Evolutionary conservation across 495 filamentous ascomycete species (phyloP), one percentile per base, ranked within the genome.

Genomic region (Penicillium bovifimosum): DNA sequence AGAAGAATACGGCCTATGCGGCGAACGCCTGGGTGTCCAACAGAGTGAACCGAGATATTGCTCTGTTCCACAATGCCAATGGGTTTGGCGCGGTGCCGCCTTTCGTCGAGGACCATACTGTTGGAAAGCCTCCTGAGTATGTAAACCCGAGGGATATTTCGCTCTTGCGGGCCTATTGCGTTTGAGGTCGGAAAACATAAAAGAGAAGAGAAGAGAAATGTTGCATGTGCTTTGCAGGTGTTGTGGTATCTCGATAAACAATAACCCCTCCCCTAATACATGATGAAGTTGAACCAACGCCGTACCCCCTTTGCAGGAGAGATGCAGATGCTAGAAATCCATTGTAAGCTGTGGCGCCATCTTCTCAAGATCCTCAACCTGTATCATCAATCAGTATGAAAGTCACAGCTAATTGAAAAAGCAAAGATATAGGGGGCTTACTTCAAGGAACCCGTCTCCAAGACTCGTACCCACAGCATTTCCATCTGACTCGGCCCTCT

Each of bases 261-360:
- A 48, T 35, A 45, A 39, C 3, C 33, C 41, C 20, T 24, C 41
- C 20, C 4, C 18, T 29, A 54, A 45, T 44, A 20, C 8, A 52
- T 29, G 33, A 55, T 34, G 33, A 53, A 38, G 14, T 9, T 14
- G 7, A 24, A 33, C 41, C 28, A 63, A 63, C 54, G 51, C 62
- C 55, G 34, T 16, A 14, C 26, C 47, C 47, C 24, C 4, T 52
- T 16, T 17, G 13, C 14, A 18, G 31, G 18, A 29, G 20, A 36
- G 20, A 48, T 5, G n/a, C 13, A 29, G 18, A 39, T 10, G 36
- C 45, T 58, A 86, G 53, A 98, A 89, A 72, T 98, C 93, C 72
- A 98, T 75, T 63, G 95, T 65, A 65, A 98, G 70, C 73, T 96
- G 90, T 48, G 90, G 90, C 33, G 87, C 87, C 61, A 95, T 71